phyloP scores from a whole-genome alignment of 108 stramenopile genomes.

The Cylindrotheca closterium region DNA sequence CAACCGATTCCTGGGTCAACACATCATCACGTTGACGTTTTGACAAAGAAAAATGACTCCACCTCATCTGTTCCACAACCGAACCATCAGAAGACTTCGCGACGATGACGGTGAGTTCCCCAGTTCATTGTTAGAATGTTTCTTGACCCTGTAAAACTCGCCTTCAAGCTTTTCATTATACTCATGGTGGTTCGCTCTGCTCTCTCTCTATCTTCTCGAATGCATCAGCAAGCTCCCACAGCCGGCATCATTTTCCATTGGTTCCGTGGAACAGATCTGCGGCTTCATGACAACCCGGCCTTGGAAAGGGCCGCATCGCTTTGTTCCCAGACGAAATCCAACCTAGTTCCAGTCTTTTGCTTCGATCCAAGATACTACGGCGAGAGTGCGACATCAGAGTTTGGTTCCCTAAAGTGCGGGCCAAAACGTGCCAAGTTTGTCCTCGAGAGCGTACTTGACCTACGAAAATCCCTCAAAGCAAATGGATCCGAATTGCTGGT shows the following conservation, averaged over 20 bases:
- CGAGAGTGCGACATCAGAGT: constrained; percentile 34
- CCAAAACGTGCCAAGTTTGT: constrained; percentile 76
- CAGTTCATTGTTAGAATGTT: no score
- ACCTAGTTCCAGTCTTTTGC: constrained; percentile 68
- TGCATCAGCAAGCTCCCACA: constrained; percentile 10
- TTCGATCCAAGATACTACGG: constrained; percentile 82
- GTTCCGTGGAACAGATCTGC: constrained; percentile 75
- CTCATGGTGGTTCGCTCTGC: no score
- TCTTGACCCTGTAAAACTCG: no score
- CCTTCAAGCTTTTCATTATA: no score
- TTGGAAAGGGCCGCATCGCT: constrained; percentile 45
- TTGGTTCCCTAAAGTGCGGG: constrained; percentile 68
- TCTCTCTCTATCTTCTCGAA: no score
- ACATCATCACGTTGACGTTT: no score
- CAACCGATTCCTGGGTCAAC: no score
- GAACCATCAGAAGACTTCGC: no score
- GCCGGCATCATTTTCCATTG: constrained; percentile 46
- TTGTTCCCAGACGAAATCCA: constrained; percentile 14
- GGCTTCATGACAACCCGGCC: constrained; percentile 83
- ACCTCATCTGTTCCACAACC: no score
- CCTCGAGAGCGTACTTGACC: constrained; percentile 68
- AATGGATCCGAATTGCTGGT: constrained; percentile 63
- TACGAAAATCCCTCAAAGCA: constrained; percentile 55
- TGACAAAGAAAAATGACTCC: no score
- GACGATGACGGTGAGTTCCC: no score